Evolutionary conservation across 768 basidiomycete species (phyloP).

Genomic region (Leccinellum luteum): DNA sequence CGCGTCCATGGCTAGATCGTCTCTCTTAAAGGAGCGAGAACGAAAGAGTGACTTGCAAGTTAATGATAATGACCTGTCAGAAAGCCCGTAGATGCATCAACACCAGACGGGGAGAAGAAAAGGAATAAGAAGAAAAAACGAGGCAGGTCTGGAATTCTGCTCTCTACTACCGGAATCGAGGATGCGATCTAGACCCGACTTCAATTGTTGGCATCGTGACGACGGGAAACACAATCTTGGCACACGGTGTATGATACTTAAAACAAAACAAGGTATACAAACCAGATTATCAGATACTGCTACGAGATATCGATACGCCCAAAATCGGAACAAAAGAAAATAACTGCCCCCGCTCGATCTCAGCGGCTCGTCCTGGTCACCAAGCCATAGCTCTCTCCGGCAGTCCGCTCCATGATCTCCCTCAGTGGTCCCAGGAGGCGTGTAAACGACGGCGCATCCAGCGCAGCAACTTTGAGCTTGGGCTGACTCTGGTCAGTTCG

Average conservation of each 20-base stretch:
- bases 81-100: no score
- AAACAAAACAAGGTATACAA: constrained; percentile 6
- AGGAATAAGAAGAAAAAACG: background rate
- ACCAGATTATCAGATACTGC: constrained; percentile 4
- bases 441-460: constrained; percentile 92
- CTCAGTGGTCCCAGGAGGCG: constrained; percentile 88
- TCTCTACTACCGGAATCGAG: no score
- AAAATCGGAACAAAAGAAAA: background rate
- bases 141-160: background rate
- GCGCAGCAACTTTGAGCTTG: constrained; percentile 88
- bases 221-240: no score
- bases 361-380: constrained; percentile 34
- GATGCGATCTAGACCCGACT: background rate
- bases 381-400: constrained; percentile 68
- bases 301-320: constrained; percentile 7
- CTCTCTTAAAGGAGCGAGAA: constrained; percentile 13
- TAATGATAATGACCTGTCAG: background rate
- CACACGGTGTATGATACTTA: background rate
- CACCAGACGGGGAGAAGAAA: background rate
- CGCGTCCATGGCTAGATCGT: constrained; percentile 21
- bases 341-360: background rate
- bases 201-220: constrained; percentile 33
- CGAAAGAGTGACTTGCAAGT: constrained; percentile 23
- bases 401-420: constrained; percentile 89
- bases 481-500: constrained; percentile 42